Percentiles rank a stretch among this genome's conserved stretches.
phyloP scores from a whole-genome alignment of 257 asterid species.

The Ajuga chamaepitys region DNA sequence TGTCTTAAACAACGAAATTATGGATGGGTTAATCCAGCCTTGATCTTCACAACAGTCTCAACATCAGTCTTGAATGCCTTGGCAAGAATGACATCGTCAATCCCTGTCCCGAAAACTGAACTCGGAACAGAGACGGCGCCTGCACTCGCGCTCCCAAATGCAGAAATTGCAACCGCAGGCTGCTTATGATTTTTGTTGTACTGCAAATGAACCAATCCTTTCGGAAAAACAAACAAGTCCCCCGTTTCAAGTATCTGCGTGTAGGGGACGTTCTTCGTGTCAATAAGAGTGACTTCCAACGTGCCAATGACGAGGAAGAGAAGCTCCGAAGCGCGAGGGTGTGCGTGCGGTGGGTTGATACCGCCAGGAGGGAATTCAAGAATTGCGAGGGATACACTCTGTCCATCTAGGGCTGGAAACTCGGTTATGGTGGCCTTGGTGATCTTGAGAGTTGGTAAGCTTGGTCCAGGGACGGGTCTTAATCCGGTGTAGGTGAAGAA shows the following conservation, averaged over 20 bases:
- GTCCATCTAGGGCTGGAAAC: slow-evolving; percentile 22
- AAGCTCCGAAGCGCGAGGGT: slow-evolving; percentile 16
- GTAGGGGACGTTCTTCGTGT: slow-evolving; percentile 9
- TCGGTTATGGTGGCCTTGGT: background rate
- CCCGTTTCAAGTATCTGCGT: slow-evolving; percentile 1
- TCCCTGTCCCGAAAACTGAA: slow-evolving; percentile 7
- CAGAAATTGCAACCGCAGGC: slow-evolving; percentile 15
- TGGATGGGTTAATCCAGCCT: slow-evolving; percentile 19
- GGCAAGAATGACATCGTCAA: slow-evolving; percentile 19
- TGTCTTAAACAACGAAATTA: background rate
- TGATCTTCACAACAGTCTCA: slow-evolving; percentile 22
- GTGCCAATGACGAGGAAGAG: slow-evolving; percentile 9
- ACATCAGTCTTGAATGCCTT: slow-evolving; percentile 25
- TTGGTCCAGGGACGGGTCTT: background rate
- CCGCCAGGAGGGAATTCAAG: slow-evolving; percentile 12
- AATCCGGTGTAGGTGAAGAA: slow-evolving; percentile 18
- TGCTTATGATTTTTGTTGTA: slow-evolving; percentile 8
- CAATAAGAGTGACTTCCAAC: slow-evolving; percentile 19
- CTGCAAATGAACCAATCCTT: slow-evolving; percentile 26
- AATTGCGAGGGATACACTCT: slow-evolving; percentile 17
- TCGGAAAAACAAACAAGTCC: slow-evolving; percentile 24
- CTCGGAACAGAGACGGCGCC: slow-evolving; percentile 18
- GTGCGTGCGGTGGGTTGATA: slow-evolving; percentile 23
- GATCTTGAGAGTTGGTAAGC: background rate
- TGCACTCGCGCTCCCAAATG: slow-evolving; percentile 22